phyloP scores from a whole-genome alignment of 495 filamentous ascomycete genomes.

The Penicillium longicatenatum region DNA sequence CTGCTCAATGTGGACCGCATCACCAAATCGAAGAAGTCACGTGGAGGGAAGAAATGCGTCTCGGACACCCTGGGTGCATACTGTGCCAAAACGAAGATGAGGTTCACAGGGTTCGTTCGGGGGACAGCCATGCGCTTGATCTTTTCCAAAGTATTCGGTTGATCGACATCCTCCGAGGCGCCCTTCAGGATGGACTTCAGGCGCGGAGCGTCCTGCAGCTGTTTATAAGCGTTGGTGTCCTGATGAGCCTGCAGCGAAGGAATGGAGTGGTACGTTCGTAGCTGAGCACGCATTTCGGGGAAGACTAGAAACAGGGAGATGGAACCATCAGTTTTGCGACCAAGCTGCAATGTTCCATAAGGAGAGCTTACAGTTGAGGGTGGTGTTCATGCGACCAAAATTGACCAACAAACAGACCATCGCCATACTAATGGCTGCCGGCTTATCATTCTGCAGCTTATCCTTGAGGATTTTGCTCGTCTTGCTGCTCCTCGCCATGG shows the following conservation, averaged over 20 bases:
- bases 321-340: constrained; percentile 28
- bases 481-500: constrained; percentile 98
- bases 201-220: constrained; percentile 93
- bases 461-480: constrained; percentile 98
- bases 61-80: constrained; percentile 91
- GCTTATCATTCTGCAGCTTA: constrained; percentile 89
- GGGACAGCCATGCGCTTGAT: constrained; percentile 68
- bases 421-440: constrained; percentile 94
- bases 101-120: constrained; percentile 93
- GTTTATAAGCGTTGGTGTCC: constrained; percentile 95
- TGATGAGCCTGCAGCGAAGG: constrained; percentile 93
- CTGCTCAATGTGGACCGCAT: constrained; percentile 87
- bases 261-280: constrained; percentile 97
- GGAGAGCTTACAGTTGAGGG: constrained; percentile 78
- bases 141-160: constrained; percentile 83
- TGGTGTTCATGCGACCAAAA: constrained; percentile 98
- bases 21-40: constrained; percentile 95
- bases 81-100: constrained; percentile 93
- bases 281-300: constrained; percentile 97
- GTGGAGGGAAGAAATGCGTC: constrained; percentile 78
- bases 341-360: constrained; percentile 3
- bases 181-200: constrained; percentile 98
- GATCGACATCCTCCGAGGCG: constrained; percentile 87
- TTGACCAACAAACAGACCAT: constrained; percentile 99
- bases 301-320: constrained; percentile 69